These are phyloP conservation scores for Colletotrichum lentis DNA, from an alignment of 2,329 filamentous ascomycete genomes.

Conservation along the genomic window DNA sequence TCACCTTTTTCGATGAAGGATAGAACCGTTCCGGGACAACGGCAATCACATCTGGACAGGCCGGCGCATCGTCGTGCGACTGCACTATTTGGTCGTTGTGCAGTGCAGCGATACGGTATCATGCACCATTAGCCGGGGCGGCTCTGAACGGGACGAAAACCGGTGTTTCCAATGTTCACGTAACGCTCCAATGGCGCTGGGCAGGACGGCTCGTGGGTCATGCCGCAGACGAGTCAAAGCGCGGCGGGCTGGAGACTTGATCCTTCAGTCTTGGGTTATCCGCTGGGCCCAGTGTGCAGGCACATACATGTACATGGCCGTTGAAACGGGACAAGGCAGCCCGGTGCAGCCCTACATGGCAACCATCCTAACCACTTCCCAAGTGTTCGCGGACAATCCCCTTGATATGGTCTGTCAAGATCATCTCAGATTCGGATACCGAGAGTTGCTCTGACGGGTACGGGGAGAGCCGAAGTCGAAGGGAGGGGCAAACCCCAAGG, in stretches of 20 bases:
- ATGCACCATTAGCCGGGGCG: not conserved
- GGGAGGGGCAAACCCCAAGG: not conserved
- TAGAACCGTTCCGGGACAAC: not conserved
- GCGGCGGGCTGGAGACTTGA: slow-evolving; percentile 11
- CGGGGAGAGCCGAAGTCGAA: slow-evolving; percentile 6
- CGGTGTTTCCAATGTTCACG: slow-evolving; percentile 14
- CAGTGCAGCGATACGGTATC: not conserved
- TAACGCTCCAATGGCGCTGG: not conserved
- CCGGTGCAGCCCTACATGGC: slow-evolving; percentile 1
- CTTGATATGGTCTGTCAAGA: not conserved
- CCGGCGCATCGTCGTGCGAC: slow-evolving; percentile 7
- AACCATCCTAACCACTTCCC: not conserved
- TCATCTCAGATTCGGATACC: not conserved
- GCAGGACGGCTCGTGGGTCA: slow-evolving; percentile 10
- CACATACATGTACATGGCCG: not conserved
- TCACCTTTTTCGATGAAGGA: slow-evolving; percentile 6
- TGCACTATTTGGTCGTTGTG: not conserved
- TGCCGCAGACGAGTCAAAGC: slow-evolving; percentile 33
- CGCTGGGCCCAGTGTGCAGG: not conserved
- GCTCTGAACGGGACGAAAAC: slow-evolving; percentile 2
- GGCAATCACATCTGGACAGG: not conserved
- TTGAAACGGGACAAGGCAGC: slow-evolving; percentile 2
- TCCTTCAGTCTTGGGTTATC: not conserved
- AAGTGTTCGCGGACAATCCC: not conserved
- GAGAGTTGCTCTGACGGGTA: slow-evolving; percentile 7